Conservation (phyloP, 2,329 filamentous ascomycete species). For the Aspergillus jensenii region DNA sequence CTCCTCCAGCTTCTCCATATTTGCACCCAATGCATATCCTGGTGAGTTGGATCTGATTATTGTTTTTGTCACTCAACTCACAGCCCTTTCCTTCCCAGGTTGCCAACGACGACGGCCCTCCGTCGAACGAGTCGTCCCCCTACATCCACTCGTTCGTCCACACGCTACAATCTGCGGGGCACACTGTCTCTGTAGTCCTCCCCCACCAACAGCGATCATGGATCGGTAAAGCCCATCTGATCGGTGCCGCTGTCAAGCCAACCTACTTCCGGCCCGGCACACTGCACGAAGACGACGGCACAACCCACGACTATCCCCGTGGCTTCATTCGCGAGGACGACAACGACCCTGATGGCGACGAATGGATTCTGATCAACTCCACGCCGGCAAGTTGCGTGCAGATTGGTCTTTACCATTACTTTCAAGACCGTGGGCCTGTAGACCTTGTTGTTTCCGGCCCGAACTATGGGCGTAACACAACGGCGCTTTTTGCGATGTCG, state of each 20-base stretch:
- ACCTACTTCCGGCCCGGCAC: slow-evolving; percentile 74
- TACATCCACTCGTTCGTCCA: slow-evolving; percentile 75
- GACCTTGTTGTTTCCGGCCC: slow-evolving; percentile 78
- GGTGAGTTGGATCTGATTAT: slow-evolving; percentile 34
- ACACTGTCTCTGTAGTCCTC: slow-evolving; percentile 86
- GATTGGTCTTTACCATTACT: slow-evolving; percentile 79
- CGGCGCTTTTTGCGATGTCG: slow-evolving; percentile 73
- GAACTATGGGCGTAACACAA: slow-evolving; percentile 82
- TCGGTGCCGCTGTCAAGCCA: slow-evolving; percentile 82
- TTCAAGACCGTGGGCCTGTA: slow-evolving; percentile 67
- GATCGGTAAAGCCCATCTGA: slow-evolving; percentile 98
- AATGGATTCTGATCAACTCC: slow-evolving; percentile 80
- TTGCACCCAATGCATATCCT: slow-evolving; percentile 50
- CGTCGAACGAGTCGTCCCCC: slow-evolving; percentile 73
- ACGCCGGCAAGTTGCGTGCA: slow-evolving; percentile 80
- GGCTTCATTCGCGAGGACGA: slow-evolving; percentile 52
- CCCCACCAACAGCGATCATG: slow-evolving; percentile 91
- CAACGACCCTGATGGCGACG: slow-evolving; percentile 58
- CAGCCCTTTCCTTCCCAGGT: slow-evolving; percentile 31
- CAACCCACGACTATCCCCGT: slow-evolving; percentile 61
- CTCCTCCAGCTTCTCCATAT: slow-evolving; percentile 2
- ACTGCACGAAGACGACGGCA: slow-evolving; percentile 64
- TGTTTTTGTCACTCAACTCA: slow-evolving; percentile 5
- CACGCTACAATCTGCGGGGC: slow-evolving; percentile 70
- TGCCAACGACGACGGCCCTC: slow-evolving; percentile 76